Percentiles rank a stretch among this genome's conserved stretches.
phyloP scores from a whole-genome alignment of 345 rosid species.

The Hibiscus mutabilis region DNA sequence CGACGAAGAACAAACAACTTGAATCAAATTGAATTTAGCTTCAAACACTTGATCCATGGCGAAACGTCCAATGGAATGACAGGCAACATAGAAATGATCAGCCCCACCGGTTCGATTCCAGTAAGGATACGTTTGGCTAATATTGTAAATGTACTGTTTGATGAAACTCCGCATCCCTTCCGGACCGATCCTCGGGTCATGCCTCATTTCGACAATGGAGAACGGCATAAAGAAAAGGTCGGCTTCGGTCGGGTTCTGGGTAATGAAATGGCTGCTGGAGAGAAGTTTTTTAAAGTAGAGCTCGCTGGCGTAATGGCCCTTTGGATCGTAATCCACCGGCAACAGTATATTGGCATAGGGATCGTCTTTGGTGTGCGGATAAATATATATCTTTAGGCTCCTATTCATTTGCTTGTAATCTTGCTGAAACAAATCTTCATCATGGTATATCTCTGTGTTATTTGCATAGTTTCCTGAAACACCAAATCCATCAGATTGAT shows the following conservation, averaged over 20 bases:
- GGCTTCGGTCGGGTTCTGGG: constrained; percentile 33
- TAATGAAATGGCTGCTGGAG: constrained; percentile 37
- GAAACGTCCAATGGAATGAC: constrained; percentile 39
- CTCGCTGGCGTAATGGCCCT: constrained; percentile 50
- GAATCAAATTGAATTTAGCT: constrained; percentile 10
- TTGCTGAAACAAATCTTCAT: constrained; percentile 31
- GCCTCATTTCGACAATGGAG: constrained; percentile 40
- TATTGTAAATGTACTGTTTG: constrained; percentile 29
- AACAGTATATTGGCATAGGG: constrained; percentile 36
- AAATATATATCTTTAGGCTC: constrained; percentile 44
- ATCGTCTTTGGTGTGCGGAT: constrained; percentile 40
- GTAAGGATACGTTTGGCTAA: constrained; percentile 35
- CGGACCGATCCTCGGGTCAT: constrained; percentile 33
- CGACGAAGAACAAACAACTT: background rate
- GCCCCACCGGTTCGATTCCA: constrained; percentile 49
- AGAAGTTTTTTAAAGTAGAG: constrained; percentile 44
- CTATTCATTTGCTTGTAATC: constrained; percentile 46
- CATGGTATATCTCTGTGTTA: constrained; percentile 31
- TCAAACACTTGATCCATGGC: constrained; percentile 30
- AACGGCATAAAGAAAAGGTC: constrained; percentile 52
- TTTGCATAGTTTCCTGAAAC: constrained; percentile 14
- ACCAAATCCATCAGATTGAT: background rate
- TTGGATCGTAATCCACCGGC: constrained; percentile 33
- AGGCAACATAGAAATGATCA: constrained; percentile 51
- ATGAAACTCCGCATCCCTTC: constrained; percentile 34